Base-by-base conservation (phyloP, 257 asterid species). In the Voacanga thouarsii region DNA sequence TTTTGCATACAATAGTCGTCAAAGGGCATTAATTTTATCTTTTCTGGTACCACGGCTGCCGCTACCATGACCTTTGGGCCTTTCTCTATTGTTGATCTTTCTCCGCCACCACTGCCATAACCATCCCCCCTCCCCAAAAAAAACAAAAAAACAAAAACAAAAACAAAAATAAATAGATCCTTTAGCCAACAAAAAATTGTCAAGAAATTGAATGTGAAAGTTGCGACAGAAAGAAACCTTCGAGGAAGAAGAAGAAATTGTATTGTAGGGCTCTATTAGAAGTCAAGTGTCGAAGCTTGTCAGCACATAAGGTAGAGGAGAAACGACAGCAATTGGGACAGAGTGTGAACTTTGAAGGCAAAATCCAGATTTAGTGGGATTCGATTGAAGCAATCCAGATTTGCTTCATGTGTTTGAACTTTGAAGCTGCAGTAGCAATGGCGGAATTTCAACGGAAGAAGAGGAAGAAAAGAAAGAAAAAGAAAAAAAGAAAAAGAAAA, bases 1-100 rank as follows among this genome's bases (percentile, higher is more conserved):
- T n/a, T 61, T 73, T 44, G 56, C 97, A 77, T 86, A 94, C 98
- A 94, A 53, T 75, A 92, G 82, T 82, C 98, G 84, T 72, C 98
- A 96, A 79, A 94, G 94, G 67, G 96, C 90, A 82, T 92, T 92
- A 77, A 94, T 86, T 70, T 90, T 89, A 76, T 94, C 92, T 72
- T 82, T 86, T 41, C 89, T 91, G 26, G 84, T 69, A 65, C 88
- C 78, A 21, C 85, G 51, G 56, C 81, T 86, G 23, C n/a, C n/a
- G n/a, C 80, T 80, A 11, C 50, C 83, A 30, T 86, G 82, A 55
- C 88, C 90, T 79, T 84, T 85, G 12, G 86, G 77, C 79, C 90
- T 83, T 57, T 83, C 88, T 1, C 73, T 82, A 79, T 47, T 55
- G 41, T 12, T 71, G 89, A 86, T 80, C 89, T 84, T 10, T 90